Evolutionary conservation across 1,284 basidiomycete genomes (phyloP).

Genomic region (Boletus mariae): DNA sequence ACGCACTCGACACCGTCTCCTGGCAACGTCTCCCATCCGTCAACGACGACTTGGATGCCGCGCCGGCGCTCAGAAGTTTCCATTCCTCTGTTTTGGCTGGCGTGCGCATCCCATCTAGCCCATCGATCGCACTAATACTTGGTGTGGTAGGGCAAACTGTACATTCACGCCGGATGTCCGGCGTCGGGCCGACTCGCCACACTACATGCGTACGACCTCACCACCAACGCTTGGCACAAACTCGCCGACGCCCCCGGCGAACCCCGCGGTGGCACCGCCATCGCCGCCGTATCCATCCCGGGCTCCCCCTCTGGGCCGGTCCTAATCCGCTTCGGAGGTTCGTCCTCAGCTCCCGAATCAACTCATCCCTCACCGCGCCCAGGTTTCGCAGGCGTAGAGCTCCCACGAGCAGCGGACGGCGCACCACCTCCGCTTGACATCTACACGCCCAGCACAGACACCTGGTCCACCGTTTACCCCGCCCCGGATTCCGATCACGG

Average conservation of each 20-base stretch:
- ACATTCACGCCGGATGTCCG: conserved; percentile 44
- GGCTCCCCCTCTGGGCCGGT: conserved; percentile 34
- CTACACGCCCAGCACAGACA: conserved; percentile 22
- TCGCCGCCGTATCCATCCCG: conserved; percentile 60
- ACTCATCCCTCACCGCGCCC: background rate
- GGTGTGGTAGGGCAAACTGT: conserved; percentile 32
- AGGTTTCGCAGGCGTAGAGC: conserved; percentile 24
- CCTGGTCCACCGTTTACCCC: conserved; percentile 25
- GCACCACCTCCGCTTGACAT: conserved; percentile 27
- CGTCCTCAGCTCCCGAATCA: background rate
- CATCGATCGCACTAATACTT: background rate
- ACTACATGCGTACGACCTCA: conserved; percentile 37
- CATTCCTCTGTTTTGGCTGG: conserved; percentile 18
- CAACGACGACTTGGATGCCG: conserved; percentile 18
- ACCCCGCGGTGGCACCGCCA: conserved; percentile 46
- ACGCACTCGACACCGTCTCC: background rate
- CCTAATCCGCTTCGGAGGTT: conserved; percentile 27
- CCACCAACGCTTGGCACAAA: conserved; percentile 29
- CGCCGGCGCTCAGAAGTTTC: conserved; percentile 20
- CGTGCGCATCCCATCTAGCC: background rate
- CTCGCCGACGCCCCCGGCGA: conserved; percentile 38
- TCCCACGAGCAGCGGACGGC: conserved; percentile 13
- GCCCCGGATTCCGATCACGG: conserved; percentile 16
- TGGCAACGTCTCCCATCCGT: conserved; percentile 19
- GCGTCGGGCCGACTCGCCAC: conserved; percentile 32